These are phyloP conservation scores for Ganoderma boninense DNA, from an alignment of 1,284 basidiomycete species.

Conservation along the genomic window DNA sequence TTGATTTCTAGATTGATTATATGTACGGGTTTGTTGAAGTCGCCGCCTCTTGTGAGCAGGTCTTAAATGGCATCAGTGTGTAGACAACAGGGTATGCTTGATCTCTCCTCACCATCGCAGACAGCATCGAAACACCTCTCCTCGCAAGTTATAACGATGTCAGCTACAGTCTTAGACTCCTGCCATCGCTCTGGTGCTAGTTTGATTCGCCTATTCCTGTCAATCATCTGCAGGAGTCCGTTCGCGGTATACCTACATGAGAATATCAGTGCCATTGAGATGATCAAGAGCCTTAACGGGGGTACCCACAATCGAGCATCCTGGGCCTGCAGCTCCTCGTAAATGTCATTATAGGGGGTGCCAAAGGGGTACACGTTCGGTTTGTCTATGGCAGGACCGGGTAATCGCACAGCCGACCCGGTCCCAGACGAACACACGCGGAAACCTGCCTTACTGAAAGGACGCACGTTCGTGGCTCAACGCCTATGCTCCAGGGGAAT, in stretches of 20 bases:
- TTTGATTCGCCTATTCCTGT: constrained; percentile 94
- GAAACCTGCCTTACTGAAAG: constrained; percentile 82
- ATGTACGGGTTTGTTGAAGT: constrained; percentile 94
- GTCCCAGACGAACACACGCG: constrained; percentile 95
- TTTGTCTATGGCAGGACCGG: constrained; percentile 96
- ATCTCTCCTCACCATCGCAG: constrained; percentile 86
- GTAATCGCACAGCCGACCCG: constrained; percentile 95
- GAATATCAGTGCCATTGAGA: constrained; percentile 17
- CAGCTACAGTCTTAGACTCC: constrained; percentile 86
- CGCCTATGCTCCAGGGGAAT: background rate
- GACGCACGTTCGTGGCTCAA: constrained; percentile 20
- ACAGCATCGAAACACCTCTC: constrained; percentile 99
- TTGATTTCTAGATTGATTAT: constrained; percentile 99
- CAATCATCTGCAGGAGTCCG: constrained; percentile 97
- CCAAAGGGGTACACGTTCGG: constrained; percentile 98
- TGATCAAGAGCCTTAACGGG: constrained; percentile 20
- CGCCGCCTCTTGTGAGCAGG: constrained; percentile 87
- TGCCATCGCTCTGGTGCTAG: constrained; percentile 97
- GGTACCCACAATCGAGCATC: constrained; percentile 81
- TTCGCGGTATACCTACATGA: constrained; percentile 88
- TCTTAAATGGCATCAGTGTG: constrained; percentile 59
- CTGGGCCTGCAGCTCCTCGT: constrained; percentile 89
- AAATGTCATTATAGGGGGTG: constrained; percentile 98
- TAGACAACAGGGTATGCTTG: constrained; percentile 14
- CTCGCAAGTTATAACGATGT: constrained; percentile 99